phyloP scores from a whole-genome alignment of 2,329 filamentous ascomycete species.

The Ophidiomyces ophidiicola region DNA sequence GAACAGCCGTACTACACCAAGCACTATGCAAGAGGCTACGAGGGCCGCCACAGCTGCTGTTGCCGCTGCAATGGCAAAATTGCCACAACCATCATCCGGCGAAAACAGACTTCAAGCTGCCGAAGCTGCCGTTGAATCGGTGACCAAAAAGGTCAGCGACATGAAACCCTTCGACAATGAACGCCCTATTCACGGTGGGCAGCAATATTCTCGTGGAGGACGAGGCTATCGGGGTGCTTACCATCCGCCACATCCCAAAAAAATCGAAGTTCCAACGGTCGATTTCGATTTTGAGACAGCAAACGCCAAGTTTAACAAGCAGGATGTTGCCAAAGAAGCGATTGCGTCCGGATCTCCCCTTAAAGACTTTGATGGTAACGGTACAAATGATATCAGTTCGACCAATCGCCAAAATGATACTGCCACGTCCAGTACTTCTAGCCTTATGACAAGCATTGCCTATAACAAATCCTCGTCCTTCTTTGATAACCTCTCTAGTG shows the following conservation, averaged over 20 bases:
- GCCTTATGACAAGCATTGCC: conserved; percentile 37
- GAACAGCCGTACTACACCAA: conserved; percentile 15
- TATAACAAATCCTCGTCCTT: conserved; percentile 89
- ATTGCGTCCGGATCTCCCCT: conserved; percentile 63
- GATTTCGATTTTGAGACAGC: conserved; percentile 85
- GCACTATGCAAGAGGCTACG: conserved; percentile 37
- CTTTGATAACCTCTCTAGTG: conserved; percentile 96
- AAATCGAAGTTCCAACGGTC: conserved; percentile 76
- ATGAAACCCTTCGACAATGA: conserved; percentile 33
- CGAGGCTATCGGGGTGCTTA: conserved; percentile 34
- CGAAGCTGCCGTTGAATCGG: conserved; percentile 29
- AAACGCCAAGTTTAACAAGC: conserved; percentile 83
- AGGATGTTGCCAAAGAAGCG: conserved; percentile 77
- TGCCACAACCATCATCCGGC: conserved; percentile 30
- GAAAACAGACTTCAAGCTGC: conserved; percentile 24
- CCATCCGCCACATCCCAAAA: conserved; percentile 40
- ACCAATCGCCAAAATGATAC: conserved; percentile 29
- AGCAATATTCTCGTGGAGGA: conserved; percentile 35
- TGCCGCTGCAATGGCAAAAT: conserved; percentile 41
- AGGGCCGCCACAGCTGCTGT: conserved; percentile 40
- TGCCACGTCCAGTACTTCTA: conserved; percentile 21
- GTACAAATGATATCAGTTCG: conserved; percentile 30
- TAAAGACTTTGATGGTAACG: conserved; percentile 40
- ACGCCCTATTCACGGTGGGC: conserved; percentile 28
- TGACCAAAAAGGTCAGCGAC: conserved; percentile 37